Conservation (phyloP, 2,329 filamentous ascomycete species). For the Coniochaeta prunicola region DNA sequence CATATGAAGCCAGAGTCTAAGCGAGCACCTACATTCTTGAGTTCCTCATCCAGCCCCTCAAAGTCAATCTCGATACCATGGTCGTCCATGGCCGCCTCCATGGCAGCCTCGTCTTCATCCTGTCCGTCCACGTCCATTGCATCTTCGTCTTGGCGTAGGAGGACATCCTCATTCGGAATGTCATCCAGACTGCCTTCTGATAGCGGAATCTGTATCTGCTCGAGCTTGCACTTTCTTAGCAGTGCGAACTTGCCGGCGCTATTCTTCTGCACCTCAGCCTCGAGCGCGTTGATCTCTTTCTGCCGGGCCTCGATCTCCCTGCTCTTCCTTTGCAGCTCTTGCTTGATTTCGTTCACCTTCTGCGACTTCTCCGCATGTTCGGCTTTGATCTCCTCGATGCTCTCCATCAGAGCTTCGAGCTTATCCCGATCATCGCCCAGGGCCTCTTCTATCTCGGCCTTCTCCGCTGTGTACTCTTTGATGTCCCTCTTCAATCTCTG, state of each 20-base stretch:
- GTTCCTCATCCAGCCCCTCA: conserved; percentile 69
- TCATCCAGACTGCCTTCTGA: conserved; percentile 70
- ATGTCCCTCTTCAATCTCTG: conserved; percentile 63
- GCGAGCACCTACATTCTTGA: conserved; percentile 58
- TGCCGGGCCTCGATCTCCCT: conserved; percentile 70
- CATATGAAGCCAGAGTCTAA: conserved; percentile 16
- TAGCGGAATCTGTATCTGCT: conserved; percentile 84
- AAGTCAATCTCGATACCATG: conserved; percentile 92
- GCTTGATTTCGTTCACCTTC: conserved; percentile 70
- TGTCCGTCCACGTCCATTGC: conserved; percentile 84
- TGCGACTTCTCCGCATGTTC: conserved; percentile 48
- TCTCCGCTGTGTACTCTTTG: conserved; percentile 62
- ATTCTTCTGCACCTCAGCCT: conserved; percentile 79
- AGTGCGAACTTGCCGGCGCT: conserved; percentile 77
- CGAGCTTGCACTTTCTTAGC: conserved; percentile 83
- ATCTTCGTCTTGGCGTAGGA: conserved; percentile 71
- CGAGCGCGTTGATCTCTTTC: conserved; percentile 70
- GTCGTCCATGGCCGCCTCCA: conserved; percentile 67
- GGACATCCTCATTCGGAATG: conserved; percentile 78
- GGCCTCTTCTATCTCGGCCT: conserved; percentile 64
- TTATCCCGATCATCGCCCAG: conserved; percentile 69
- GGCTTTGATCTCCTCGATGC: conserved; percentile 59
- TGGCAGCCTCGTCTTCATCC: conserved; percentile 51
- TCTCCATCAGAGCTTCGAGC: conserved; percentile 67
- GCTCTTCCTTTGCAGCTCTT: conserved; percentile 74